Evolutionary conservation across 192 early-diverging fungal genomes (phyloP).

Genomic region (Entomortierella lignicola): DNA sequence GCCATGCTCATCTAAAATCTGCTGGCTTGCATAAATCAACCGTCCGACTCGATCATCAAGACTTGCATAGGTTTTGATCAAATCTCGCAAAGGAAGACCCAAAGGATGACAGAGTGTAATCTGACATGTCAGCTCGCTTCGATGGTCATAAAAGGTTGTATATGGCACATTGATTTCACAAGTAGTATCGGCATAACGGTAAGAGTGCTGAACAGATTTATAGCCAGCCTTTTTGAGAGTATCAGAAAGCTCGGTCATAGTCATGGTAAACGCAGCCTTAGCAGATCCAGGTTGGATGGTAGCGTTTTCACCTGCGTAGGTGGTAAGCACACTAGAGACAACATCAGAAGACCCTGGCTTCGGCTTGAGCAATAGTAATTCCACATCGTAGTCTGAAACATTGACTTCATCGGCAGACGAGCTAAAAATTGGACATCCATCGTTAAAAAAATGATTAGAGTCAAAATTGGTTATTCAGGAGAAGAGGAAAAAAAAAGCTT

Average conservation of each 20-base stretch:
- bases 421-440: no score
- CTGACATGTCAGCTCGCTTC: not conserved
- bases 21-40: not conserved
- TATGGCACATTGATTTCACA: not conserved
- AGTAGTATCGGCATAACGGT: not conserved
- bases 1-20: not conserved
- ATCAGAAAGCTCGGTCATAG: not conserved
- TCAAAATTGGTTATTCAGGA: no score
- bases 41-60: not conserved
- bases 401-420: not conserved
- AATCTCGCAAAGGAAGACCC: not conserved
- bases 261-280: not conserved
- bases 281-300: not conserved
- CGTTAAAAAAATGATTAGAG: not conserved
- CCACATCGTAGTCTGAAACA: conserved; percentile 5
- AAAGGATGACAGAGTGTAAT: not conserved
- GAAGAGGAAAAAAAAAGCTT: not conserved
- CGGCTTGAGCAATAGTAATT: not conserved
- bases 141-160: not conserved
- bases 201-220: not conserved
- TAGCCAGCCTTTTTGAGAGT: not conserved
- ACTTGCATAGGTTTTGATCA: not conserved
- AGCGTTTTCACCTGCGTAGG: not conserved
- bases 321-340: no score
- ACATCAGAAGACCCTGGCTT: not conserved